phyloP scores from a whole-genome alignment of 2,329 filamentous ascomycete species.

The Penicillium sp. region DNA sequence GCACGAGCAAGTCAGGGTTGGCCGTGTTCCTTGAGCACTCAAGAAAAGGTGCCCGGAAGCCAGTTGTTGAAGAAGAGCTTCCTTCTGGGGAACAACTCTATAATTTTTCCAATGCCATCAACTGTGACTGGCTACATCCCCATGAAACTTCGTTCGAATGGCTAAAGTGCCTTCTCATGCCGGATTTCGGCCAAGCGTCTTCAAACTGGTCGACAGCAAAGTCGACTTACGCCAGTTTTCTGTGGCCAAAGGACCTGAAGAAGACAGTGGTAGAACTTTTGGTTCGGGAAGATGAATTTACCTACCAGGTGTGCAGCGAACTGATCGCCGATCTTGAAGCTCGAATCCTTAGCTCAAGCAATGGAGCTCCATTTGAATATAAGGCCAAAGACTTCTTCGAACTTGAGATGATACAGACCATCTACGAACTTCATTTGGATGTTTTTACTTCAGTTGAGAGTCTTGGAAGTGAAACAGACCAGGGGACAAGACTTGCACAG shows the following conservation, averaged over 20 bases:
- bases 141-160: conserved; percentile 55
- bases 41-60: conserved; percentile 45
- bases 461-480: conserved; percentile 56
- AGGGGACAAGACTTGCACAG: conserved; percentile 52
- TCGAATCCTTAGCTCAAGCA: conserved; percentile 24
- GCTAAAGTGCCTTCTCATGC: conserved; percentile 52
- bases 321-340: conserved; percentile 30
- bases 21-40: conserved; percentile 58
- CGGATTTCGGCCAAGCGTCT: conserved; percentile 29
- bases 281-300: conserved; percentile 53
- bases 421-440: conserved; percentile 68
- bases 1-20: conserved; percentile 49
- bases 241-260: conserved; percentile 58
- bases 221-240: conserved; percentile 53
- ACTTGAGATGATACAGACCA: conserved; percentile 56
- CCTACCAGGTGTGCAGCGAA: conserved; percentile 45
- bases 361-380: conserved; percentile 27
- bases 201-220: conserved; percentile 22
- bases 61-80: conserved; percentile 40
- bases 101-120: conserved; percentile 46
- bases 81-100: conserved; percentile 38
- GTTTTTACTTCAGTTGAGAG: conserved; percentile 63
- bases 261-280: conserved; percentile 54
- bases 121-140: conserved; percentile 47
- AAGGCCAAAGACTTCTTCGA: conserved; percentile 34